These are phyloP conservation scores for Ceratocystis ficicola DNA, from an alignment of 2,329 filamentous ascomycete genomes.

Conservation along the genomic window DNA sequence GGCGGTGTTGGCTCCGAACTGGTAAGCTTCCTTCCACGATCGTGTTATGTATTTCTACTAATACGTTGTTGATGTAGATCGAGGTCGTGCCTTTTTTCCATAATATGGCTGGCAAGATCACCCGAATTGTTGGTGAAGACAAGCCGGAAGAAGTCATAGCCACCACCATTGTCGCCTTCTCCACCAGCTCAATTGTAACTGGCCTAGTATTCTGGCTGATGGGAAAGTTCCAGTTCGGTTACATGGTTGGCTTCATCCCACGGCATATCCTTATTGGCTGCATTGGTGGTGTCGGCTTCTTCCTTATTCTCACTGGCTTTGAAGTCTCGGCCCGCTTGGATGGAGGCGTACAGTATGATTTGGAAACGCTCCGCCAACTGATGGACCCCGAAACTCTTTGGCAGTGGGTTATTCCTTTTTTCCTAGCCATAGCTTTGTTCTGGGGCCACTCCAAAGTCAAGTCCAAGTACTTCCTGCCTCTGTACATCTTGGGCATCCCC, in stretches of 20 bases:
- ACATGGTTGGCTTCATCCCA: conserved; percentile 92
- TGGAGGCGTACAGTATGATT: conserved; percentile 70
- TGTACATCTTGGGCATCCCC: conserved; percentile 72
- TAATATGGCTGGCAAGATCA: conserved; percentile 89
- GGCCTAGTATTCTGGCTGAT: conserved; percentile 85
- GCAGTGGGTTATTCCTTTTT: conserved; percentile 72
- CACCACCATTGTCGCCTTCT: conserved; percentile 85
- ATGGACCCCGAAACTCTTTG: conserved; percentile 60
- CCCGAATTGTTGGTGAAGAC: conserved; percentile 62
- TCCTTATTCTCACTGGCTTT: conserved; percentile 79
- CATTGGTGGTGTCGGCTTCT: conserved; percentile 94
- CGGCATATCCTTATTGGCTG: conserved; percentile 93
- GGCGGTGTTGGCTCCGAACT: conserved; percentile 91
- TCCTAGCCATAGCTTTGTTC: conserved; percentile 63
- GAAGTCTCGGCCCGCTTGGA: conserved; percentile 86
- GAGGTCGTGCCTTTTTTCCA: conserved; percentile 98
- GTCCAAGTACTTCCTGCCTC: conserved; percentile 74
- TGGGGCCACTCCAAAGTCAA: conserved; percentile 62
- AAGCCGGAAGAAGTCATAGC: conserved; percentile 78
- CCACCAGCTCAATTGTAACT: conserved; percentile 80
- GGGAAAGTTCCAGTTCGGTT: conserved; percentile 75
- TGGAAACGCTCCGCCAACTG: conserved; percentile 63
- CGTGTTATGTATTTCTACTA: not conserved
- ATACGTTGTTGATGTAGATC: conserved; percentile 42
- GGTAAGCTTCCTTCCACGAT: conserved; percentile 36